Evolutionary conservation across 1,284 basidiomycete species (phyloP).

Genomic region (Pascua sp.): DNA sequence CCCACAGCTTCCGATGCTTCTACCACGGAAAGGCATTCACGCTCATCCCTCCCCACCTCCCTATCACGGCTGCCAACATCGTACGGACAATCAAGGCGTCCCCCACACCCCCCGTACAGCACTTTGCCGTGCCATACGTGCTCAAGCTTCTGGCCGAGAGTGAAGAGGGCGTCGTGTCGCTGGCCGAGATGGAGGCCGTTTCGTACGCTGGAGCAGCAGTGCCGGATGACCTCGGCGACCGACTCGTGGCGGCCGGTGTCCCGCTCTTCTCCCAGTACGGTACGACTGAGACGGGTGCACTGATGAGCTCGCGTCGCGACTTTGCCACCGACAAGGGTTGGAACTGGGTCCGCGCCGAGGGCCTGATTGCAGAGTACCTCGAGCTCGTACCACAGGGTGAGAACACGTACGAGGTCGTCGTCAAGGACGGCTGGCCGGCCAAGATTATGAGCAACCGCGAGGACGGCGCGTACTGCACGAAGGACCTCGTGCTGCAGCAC

Average conservation of each 20-base stretch:
- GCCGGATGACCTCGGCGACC: conserved; percentile 57
- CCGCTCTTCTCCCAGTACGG: conserved; percentile 59
- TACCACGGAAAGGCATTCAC: conserved; percentile 54
- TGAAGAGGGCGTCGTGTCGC: conserved; percentile 52
- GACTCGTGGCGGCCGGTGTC: conserved; percentile 56
- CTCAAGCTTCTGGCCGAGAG: conserved; percentile 56
- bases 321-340: conserved; percentile 57
- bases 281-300: conserved; percentile 48
- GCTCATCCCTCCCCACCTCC: conserved; percentile 57
- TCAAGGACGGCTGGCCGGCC: conserved; percentile 58
- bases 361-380: conserved; percentile 51
- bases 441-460: conserved; percentile 58
- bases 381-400: conserved; percentile 53
- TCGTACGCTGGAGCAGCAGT: conserved; percentile 47
- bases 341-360: conserved; percentile 57
- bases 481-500: conserved; percentile 59
- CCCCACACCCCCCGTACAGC: conserved; percentile 42
- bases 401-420: conserved; percentile 56
- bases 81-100: conserved; percentile 37
- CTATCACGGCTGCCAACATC: conserved; percentile 57
- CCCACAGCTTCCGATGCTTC: conserved; percentile 45
- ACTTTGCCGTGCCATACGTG: conserved; percentile 53
- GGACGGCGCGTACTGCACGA: conserved; percentile 60
- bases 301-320: conserved; percentile 56
- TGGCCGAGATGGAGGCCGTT: conserved; percentile 57